Conservation (phyloP, 805 yeast genomes). For the Barnettozyma vustinii region DNA sequence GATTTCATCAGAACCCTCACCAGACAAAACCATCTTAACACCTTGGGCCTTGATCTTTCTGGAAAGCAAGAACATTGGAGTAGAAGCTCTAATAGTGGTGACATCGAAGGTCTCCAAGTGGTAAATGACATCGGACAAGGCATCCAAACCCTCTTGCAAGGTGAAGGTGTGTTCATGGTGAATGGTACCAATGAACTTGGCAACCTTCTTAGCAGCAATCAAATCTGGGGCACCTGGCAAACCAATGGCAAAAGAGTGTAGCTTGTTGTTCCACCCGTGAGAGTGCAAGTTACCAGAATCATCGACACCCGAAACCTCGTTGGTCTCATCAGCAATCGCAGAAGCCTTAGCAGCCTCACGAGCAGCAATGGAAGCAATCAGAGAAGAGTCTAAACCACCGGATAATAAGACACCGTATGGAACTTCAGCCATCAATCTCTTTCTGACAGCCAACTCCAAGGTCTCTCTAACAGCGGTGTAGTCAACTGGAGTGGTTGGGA, state of each 20-base stretch:
- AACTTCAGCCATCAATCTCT: conserved; percentile 99
- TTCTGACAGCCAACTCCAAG: conserved; percentile 92
- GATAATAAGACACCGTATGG: conserved; percentile 97
- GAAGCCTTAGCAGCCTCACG: conserved; percentile 85
- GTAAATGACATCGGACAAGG: conserved; percentile 87
- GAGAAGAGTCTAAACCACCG: conserved; percentile 95
- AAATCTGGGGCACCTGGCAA: conserved; percentile 97
- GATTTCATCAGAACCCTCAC: conserved; percentile 99
- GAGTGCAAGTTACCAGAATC: conserved; percentile 77
- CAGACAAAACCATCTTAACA: conserved; percentile 97
- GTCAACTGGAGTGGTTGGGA: conserved; percentile 77
- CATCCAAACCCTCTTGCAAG: conserved; percentile 93
- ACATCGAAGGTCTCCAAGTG: conserved; percentile 98
- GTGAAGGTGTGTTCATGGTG: conserved; percentile 99
- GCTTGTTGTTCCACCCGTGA: conserved; percentile 68
- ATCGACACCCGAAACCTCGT: conserved; percentile 81
- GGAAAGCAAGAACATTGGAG: conserved; percentile 95
- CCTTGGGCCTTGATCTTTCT: conserved; percentile 99
- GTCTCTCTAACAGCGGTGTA: conserved; percentile 65
- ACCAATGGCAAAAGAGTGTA: conserved; percentile 97
- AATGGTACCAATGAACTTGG: conserved; percentile 89
- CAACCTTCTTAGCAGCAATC: conserved; percentile 93
- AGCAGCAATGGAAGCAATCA: conserved; percentile 96
- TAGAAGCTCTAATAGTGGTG: conserved; percentile 97
- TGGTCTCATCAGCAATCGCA: conserved; percentile 31